Percentiles rank a stretch among this genome's conserved stretches.
Evolutionary conservation across 2,329 filamentous ascomycete genomes (phyloP).

Genomic region (Trichoderma sp.): DNA sequence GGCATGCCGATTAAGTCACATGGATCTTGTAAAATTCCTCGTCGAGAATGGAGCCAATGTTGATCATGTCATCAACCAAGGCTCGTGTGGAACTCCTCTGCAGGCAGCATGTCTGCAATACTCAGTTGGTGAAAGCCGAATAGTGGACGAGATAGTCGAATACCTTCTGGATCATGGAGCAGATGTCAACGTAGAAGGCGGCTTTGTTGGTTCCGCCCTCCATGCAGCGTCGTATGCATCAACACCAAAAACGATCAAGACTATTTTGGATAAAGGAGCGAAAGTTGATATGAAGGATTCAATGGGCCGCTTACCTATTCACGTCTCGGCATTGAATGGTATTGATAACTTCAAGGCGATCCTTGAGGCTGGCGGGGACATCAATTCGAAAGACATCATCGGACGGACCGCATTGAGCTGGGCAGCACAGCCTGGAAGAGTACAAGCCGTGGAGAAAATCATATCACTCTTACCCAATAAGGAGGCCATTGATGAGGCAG

Average conservation of each 20-base stretch:
- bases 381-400: constrained; percentile 9
- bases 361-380: constrained; percentile 27
- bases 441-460: constrained; percentile 24
- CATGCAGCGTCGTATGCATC: constrained; percentile 31
- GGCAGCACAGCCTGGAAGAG: constrained; percentile 26
- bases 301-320: constrained; percentile 22
- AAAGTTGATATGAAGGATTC: constrained; percentile 4
- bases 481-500: constrained; percentile 17
- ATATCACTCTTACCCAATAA: constrained; percentile 20
- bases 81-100: constrained; percentile 21
- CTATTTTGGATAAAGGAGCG: constrained; percentile 31
- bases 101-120: constrained; percentile 20
- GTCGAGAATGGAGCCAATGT: constrained; percentile 28
- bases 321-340: constrained; percentile 23
- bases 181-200: constrained; percentile 28
- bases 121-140: neutral
- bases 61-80: neutral
- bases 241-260: constrained; percentile 25
- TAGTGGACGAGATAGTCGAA: constrained; percentile 33
- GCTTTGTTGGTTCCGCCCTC: constrained; percentile 31
- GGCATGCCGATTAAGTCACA: neutral
- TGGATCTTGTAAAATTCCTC: constrained; percentile 15
- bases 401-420: constrained; percentile 27
- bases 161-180: constrained; percentile 33
- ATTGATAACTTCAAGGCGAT: constrained; percentile 25